Percentiles rank a stretch among this genome's conserved stretches.
These are phyloP conservation scores for Malus sylvestris DNA, from an alignment of 306 rosid genomes.

Conservation along the genomic window DNA sequence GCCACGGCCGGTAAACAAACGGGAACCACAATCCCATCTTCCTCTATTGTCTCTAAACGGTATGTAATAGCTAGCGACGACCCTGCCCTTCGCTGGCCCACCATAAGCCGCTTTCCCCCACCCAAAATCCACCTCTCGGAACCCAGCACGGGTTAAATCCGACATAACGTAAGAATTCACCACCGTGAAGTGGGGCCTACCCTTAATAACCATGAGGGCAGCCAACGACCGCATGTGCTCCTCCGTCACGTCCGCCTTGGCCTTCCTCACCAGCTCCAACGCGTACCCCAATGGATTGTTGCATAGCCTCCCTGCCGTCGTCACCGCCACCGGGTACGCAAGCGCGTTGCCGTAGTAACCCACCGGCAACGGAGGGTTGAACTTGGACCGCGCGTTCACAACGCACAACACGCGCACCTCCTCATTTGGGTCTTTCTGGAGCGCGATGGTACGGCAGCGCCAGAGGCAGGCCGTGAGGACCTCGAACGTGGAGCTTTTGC, in stretches of 20 bases:
- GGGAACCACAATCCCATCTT: conserved; percentile 39
- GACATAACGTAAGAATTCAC: conserved; percentile 40
- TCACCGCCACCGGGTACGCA: conserved; percentile 33
- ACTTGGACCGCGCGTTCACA: conserved; percentile 29
- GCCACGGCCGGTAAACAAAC: conserved; percentile 38
- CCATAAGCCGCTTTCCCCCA: conserved; percentile 53
- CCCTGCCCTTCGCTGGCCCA: conserved; percentile 41
- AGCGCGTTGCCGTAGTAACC: conserved; percentile 60
- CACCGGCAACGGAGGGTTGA: conserved; percentile 40
- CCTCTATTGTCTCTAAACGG: conserved; percentile 26
- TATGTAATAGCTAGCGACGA: conserved; percentile 27
- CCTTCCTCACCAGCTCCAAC: conserved; percentile 39
- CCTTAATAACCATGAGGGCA: conserved; percentile 35
- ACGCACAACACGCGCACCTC: conserved; percentile 47
- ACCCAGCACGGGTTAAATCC: conserved; percentile 44
- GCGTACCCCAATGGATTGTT: conserved; percentile 42
- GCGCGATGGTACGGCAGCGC: conserved; percentile 48
- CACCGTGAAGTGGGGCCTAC: conserved; percentile 36
- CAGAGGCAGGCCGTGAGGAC: conserved; percentile 42
- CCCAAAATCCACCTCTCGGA: conserved; percentile 44
- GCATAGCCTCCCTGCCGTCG: conserved; percentile 33
- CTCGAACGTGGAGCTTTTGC: conserved; percentile 34
- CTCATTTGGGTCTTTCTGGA: conserved; percentile 15
- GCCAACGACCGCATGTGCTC: conserved; percentile 57
- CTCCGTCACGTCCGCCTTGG: conserved; percentile 34